Percentiles rank a stretch among this genome's conserved stretches.
Evolutionary conservation across 352 stramenopile species (phyloP).

Genomic region (Pythium brassicae): DNA sequence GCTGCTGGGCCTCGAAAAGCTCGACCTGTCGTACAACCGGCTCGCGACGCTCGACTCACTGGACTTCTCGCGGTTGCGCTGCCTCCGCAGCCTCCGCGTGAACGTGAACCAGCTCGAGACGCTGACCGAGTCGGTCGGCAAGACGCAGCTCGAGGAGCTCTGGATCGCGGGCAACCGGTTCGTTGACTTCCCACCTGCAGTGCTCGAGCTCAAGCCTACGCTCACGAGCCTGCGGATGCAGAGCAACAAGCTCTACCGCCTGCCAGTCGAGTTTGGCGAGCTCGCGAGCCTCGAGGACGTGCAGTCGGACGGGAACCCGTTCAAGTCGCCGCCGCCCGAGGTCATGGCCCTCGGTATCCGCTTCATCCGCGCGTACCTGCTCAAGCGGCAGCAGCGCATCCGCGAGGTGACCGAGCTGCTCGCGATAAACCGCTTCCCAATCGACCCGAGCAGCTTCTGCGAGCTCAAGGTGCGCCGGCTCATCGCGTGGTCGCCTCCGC

Average conservation of each 20-base stretch:
- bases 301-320: slow-evolving; percentile 71
- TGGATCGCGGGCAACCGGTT: slow-evolving; percentile 57
- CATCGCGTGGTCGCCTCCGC: slow-evolving; percentile 7
- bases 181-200: slow-evolving; percentile 30
- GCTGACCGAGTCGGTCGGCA: slow-evolving; percentile 36
- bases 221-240: slow-evolving; percentile 53
- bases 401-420: slow-evolving; percentile 45
- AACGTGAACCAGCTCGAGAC: slow-evolving; percentile 48
- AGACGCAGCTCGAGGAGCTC: slow-evolving; percentile 41
- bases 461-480: slow-evolving; percentile 31
- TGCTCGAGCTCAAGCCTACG: slow-evolving; percentile 38
- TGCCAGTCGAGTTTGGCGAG: slow-evolving; percentile 55
- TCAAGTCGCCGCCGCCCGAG: slow-evolving; percentile 58
- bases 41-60: slow-evolving; percentile 38
- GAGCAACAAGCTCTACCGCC: slow-evolving; percentile 60
- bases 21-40: slow-evolving; percentile 72
- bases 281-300: slow-evolving; percentile 36
- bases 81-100: slow-evolving; percentile 33
- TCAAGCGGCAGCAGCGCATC: slow-evolving; percentile 56
- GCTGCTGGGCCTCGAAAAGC: slow-evolving; percentile 25
- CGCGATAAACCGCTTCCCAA: slow-evolving; percentile 23
- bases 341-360: slow-evolving; percentile 51
- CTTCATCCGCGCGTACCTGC: slow-evolving; percentile 46
- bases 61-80: slow-evolving; percentile 33
- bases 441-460: slow-evolving; percentile 38